These are phyloP conservation scores for Dalbergia cochinchinensis DNA, from an alignment of 306 rosid genomes.

Conservation along the genomic window DNA sequence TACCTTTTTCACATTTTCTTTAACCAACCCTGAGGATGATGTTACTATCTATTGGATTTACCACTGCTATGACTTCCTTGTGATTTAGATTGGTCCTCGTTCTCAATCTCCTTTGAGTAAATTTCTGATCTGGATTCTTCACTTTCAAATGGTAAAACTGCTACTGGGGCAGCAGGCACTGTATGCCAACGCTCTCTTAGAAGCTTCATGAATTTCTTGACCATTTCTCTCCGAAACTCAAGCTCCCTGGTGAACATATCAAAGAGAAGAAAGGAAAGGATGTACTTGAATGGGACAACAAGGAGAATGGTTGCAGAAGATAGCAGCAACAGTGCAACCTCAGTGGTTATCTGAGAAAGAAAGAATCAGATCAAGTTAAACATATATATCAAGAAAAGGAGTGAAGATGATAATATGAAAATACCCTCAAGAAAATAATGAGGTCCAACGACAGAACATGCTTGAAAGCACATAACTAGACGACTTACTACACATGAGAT, in stretches of 20 bases:
- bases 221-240: conserved; percentile 79
- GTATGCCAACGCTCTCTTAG: conserved; percentile 89
- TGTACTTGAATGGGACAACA: conserved; percentile 77
- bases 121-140: conserved; percentile 55
- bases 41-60: conserved; percentile 49
- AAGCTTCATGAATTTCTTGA: conserved; percentile 62
- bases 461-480: conserved; percentile 27
- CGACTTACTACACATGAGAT: conserved; percentile 24
- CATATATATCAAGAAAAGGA: conserved; percentile 8
- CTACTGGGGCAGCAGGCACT: conserved; percentile 92
- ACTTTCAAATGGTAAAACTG: conserved; percentile 79
- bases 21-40: conserved; percentile 31
- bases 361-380: conserved; percentile 38
- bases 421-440: not conserved
- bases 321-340: conserved; percentile 79
- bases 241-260: conserved; percentile 94
- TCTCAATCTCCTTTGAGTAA: conserved; percentile 51
- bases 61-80: conserved; percentile 53
- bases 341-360: conserved; percentile 79
- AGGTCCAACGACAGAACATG: conserved; percentile 18
- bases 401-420: conserved; percentile 2
- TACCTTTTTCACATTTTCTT: conserved; percentile 32
- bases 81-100: conserved; percentile 55
- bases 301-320: conserved; percentile 71
- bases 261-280: conserved; percentile 72